These are phyloP conservation scores for Coemansia sp. DNA, from an alignment of 192 early-diverging fungal genomes.

Conservation along the genomic window DNA sequence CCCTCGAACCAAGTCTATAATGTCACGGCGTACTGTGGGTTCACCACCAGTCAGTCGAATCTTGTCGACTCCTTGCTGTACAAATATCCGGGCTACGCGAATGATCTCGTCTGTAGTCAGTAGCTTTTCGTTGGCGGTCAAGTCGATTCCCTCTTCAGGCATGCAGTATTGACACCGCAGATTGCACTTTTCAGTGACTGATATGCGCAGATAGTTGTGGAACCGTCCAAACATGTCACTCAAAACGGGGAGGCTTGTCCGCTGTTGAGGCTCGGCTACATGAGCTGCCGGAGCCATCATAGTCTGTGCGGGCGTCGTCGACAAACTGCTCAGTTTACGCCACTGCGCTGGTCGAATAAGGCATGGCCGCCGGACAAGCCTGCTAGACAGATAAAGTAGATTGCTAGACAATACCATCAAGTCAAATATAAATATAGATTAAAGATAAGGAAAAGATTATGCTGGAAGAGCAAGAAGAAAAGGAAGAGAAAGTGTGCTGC, in stretches of 20 bases:
- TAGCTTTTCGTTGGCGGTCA: conserved; percentile 71
- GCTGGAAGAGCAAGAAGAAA: background rate
- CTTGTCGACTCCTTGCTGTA: conserved; percentile 87
- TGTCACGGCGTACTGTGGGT: conserved; percentile 91
- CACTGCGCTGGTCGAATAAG: background rate
- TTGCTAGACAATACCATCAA: background rate
- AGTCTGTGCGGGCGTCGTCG: background rate
- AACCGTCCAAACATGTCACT: conserved; percentile 82
- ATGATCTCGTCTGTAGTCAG: conserved; percentile 85
- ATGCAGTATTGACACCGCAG: conserved; percentile 98
- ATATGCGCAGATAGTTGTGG: conserved; percentile 95
- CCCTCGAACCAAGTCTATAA: conserved; percentile 83
- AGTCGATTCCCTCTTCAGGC: conserved; percentile 84
- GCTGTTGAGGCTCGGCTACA: background rate
- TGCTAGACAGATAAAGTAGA: background rate
- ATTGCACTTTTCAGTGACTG: conserved; percentile 94
- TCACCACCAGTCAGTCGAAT: conserved; percentile 97
- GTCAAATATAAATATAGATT: conserved; percentile 5
- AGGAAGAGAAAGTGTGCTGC: background rate
- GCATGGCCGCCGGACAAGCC: background rate
- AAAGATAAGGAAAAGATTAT: conserved; percentile 8
- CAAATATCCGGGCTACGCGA: conserved; percentile 80
- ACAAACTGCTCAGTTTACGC: background rate
- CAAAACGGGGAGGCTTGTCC: conserved; percentile 39
- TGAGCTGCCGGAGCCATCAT: no score